phyloP scores from a whole-genome alignment of 768 basidiomycete genomes.

The Panellus pusillus region DNA sequence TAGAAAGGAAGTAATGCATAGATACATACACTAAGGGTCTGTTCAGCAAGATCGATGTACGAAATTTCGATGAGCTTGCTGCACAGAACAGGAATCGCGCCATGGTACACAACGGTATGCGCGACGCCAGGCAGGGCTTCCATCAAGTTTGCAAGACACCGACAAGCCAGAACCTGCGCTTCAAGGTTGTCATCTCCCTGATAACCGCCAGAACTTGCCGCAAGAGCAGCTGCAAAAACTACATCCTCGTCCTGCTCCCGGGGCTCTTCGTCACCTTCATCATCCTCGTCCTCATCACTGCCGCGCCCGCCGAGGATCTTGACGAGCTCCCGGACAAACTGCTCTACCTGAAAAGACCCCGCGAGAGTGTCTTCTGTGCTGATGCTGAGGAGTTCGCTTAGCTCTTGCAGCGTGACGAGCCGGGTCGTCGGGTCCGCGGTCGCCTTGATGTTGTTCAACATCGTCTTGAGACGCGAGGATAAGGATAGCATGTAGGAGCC shows the following conservation, averaged over 20 bases:
- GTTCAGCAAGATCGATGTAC: constrained; percentile 97
- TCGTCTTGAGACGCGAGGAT: constrained; percentile 82
- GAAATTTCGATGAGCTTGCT: constrained; percentile 96
- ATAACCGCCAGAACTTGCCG: constrained; percentile 73
- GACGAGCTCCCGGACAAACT: constrained; percentile 89
- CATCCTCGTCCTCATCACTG: constrained; percentile 69
- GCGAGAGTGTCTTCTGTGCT: constrained; percentile 96
- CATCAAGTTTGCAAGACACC: constrained; percentile 97
- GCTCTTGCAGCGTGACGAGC: constrained; percentile 87
- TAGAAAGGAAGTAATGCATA: constrained; percentile 16
- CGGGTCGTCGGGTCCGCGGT: constrained; percentile 84
- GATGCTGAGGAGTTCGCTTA: constrained; percentile 92
- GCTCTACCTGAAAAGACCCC: constrained; percentile 93
- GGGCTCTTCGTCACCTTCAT: constrained; percentile 64
- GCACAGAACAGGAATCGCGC: constrained; percentile 97
- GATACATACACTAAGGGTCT: constrained; percentile 88
- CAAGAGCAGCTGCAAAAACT: constrained; percentile 83
- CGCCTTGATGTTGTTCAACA: constrained; percentile 85
- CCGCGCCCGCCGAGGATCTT: constrained; percentile 84
- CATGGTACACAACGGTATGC: constrained; percentile 96
- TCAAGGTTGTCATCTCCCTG: constrained; percentile 88
- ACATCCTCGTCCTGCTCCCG: constrained; percentile 80
- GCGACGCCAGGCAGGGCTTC: constrained; percentile 97
- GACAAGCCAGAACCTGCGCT: constrained; percentile 93
- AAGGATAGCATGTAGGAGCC: constrained; percentile 93